Evolutionary conservation across 2,329 filamentous ascomycete species (phyloP).

Genomic region (Colletotrichum spaethianum): DNA sequence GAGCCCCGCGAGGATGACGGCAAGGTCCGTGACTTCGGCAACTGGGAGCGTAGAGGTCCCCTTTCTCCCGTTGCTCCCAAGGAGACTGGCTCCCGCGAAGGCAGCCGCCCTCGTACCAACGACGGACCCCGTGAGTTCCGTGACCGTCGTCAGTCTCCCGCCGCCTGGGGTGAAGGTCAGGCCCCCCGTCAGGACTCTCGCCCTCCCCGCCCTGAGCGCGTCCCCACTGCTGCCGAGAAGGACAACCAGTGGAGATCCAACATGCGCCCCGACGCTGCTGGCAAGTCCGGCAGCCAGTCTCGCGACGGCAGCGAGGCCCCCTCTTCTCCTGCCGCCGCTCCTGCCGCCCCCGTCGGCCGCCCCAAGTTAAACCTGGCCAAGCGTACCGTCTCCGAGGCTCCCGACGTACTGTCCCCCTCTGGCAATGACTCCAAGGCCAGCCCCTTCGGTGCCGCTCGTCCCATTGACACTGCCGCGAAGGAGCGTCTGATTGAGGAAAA

Average conservation of each 20-base stretch:
- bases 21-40: slow-evolving; percentile 84
- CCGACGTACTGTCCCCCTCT: slow-evolving; percentile 66
- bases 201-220: slow-evolving; percentile 74
- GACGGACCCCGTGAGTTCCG: slow-evolving; percentile 74
- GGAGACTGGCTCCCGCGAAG: slow-evolving; percentile 69
- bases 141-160: slow-evolving; percentile 78
- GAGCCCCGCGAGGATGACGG: slow-evolving; percentile 77
- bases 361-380: slow-evolving; percentile 92
- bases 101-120: slow-evolving; percentile 65
- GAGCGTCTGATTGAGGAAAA: slow-evolving; percentile 95
- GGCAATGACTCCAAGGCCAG: slow-evolving; percentile 84
- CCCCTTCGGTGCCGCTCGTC: slow-evolving; percentile 92
- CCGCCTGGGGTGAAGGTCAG: slow-evolving; percentile 80
- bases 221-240: slow-evolving; percentile 88
- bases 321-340: slow-evolving; percentile 75
- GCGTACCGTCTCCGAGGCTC: slow-evolving; percentile 86
- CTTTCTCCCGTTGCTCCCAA: slow-evolving; percentile 78
- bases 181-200: slow-evolving; percentile 77
- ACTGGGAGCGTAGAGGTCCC: slow-evolving; percentile 96
- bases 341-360: slow-evolving; percentile 70
- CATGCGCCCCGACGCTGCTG: slow-evolving; percentile 87
- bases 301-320: slow-evolving; percentile 83
- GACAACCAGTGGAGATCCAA: slow-evolving; percentile 93
- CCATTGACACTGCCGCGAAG: slow-evolving; percentile 91
- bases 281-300: slow-evolving; percentile 73